phyloP scores from a whole-genome alignment of 148 eudicot genomes.

The Euryodendron excelsum region DNA sequence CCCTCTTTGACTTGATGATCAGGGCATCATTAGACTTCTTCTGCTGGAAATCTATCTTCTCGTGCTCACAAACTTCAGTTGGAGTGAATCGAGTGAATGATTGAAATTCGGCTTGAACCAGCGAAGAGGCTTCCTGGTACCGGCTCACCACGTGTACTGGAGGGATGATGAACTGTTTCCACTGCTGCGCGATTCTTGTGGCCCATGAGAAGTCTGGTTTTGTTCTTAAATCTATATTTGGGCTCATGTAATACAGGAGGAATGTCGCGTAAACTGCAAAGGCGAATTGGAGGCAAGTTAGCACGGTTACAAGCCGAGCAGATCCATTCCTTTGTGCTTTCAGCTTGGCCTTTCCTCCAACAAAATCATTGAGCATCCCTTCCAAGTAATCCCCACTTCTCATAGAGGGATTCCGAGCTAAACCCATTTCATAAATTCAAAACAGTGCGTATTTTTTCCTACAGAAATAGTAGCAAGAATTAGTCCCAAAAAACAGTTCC shows the following conservation, averaged over 20 bases:
- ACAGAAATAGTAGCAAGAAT: neutral
- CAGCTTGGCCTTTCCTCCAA: constrained; percentile 44
- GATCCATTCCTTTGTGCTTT: constrained; percentile 49
- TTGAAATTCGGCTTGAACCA: constrained; percentile 30
- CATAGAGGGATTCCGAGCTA: constrained; percentile 28
- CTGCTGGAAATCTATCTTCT: constrained; percentile 81
- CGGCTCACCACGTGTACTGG: constrained; percentile 72
- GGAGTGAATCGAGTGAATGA: constrained; percentile 17
- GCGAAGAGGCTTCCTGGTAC: constrained; percentile 43
- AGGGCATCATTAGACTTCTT: constrained; percentile 75
- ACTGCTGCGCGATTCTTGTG: constrained; percentile 58
- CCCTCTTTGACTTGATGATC: constrained; percentile 83
- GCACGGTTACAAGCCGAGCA: constrained; percentile 61
- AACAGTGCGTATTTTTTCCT: constrained; percentile 13
- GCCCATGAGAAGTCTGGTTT: constrained; percentile 92
- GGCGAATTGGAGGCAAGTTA: constrained; percentile 80
- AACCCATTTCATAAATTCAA: constrained; percentile 35
- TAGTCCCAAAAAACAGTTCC: neutral
- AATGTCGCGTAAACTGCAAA: constrained; percentile 89
- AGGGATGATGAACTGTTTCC: constrained; percentile 64
- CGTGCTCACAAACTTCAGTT: constrained; percentile 63
- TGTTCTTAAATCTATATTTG: constrained; percentile 59
- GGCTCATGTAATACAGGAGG: constrained; percentile 82
- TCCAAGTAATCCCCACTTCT: constrained; percentile 74
- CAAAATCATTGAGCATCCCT: constrained; percentile 65